These are phyloP conservation scores for Lentinula guzmanii DNA, from an alignment of 768 basidiomycete species.

Conservation along the genomic window DNA sequence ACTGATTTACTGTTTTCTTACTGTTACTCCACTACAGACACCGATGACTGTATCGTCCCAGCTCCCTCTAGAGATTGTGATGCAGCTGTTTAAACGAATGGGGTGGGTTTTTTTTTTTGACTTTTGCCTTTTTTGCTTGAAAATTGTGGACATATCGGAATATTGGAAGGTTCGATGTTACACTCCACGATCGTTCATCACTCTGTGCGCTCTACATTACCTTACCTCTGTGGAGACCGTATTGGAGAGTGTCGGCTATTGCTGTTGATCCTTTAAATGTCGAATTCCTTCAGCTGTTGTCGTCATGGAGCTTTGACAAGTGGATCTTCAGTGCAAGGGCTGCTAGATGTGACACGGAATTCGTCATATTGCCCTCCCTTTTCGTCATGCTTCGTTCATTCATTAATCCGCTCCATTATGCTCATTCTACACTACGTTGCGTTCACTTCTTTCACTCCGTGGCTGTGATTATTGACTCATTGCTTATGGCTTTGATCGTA, in stretches of 20 bases:
- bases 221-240: no score
- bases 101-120: constrained; percentile 54
- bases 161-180: neutral
- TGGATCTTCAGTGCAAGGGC: neutral
- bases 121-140: neutral
- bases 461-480: neutral
- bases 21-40: constrained; percentile 46
- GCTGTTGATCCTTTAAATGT: neutral
- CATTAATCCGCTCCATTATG: neutral
- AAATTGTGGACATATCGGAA: neutral
- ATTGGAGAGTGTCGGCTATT: neutral
- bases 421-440: neutral
- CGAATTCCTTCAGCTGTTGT: neutral
- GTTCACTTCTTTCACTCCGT: neutral
- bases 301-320: neutral
- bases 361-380: neutral
- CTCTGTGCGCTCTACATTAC: no score
- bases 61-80: constrained; percentile 90
- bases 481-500: neutral
- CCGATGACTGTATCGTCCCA: constrained; percentile 91
- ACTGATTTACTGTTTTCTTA: neutral
- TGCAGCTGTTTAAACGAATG: constrained; percentile 97
- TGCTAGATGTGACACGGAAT: neutral
- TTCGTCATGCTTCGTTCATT: neutral
- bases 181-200: neutral